A percentile compares a stretch with the other conserved stretches of the same genome.
Conservation (phyloP, 257 asterid species). For the Schizonepeta tenuifolia region DNA sequence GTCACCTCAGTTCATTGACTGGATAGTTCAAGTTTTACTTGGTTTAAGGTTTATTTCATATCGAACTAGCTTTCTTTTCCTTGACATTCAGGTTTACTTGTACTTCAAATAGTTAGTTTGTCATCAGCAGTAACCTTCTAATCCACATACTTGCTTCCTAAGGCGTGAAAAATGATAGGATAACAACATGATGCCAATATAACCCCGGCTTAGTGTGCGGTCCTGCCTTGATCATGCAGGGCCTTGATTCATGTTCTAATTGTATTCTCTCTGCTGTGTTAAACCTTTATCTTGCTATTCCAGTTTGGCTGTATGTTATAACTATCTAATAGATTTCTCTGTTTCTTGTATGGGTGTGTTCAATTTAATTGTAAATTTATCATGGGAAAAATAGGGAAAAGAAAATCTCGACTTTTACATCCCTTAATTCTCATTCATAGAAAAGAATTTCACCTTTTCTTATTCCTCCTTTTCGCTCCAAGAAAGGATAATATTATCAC, state of each 20-base stretch:
- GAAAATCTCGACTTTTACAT: too few relatives aligned
- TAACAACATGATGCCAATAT: background rate
- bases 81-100: background rate
- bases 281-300: background rate
- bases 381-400: too few relatives aligned
- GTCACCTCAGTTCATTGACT: too few relatives aligned
- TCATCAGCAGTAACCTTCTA: background rate
- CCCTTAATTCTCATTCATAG: too few relatives aligned
- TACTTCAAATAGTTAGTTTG: slow-evolving; percentile 1
- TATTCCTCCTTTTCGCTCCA: too few relatives aligned
- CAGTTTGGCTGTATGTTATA: slow-evolving; percentile 12
- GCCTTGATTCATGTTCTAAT: background rate
- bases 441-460: too few relatives aligned
- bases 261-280: background rate
- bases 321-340: background rate
- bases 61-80: background rate
- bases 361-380: too few relatives aligned
- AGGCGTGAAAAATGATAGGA: background rate
- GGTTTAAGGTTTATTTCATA: background rate
- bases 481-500: too few relatives aligned
- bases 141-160: background rate
- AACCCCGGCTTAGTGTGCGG: background rate
- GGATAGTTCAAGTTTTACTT: too few relatives aligned
- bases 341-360: too few relatives aligned
- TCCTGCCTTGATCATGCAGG: slow-evolving; percentile 1